phyloP scores from a whole-genome alignment of 768 basidiomycete genomes.

The Pleurotus tuber-regium region DNA sequence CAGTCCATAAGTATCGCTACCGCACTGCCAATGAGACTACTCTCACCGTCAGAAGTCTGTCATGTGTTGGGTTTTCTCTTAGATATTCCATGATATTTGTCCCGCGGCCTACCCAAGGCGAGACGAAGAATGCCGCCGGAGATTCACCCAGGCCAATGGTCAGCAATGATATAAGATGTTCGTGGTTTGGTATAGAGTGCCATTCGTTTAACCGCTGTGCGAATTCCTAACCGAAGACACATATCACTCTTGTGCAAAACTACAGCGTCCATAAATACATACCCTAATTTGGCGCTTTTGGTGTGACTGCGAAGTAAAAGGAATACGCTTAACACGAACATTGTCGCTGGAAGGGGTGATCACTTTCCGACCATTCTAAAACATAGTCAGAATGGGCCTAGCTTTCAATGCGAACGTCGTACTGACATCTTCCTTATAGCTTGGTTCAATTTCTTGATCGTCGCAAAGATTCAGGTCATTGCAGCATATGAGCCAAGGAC shows the following conservation, averaged over 20 bases:
- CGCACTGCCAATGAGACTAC: too few species aligned
- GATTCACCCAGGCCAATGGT: not conserved
- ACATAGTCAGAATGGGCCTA: not conserved
- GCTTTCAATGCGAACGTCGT: not conserved
- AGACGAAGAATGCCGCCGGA: not conserved
- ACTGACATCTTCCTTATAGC: not conserved
- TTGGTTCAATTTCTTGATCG: not conserved
- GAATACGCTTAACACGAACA: not conserved
- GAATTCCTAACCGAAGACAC: too few species aligned
- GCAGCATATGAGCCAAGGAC: not conserved
- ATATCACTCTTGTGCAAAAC: too few species aligned
- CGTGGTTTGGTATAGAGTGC: not conserved
- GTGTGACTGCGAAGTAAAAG: not conserved
- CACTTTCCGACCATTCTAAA: not conserved
- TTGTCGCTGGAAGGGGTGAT: not conserved
- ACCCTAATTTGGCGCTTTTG: conserved; percentile 4
- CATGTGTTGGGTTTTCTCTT: not conserved
- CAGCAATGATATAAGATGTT: not conserved
- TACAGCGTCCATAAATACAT: too few species aligned
- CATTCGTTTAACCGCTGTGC: conserved; percentile 6
- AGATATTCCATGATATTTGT: conserved; percentile 5
- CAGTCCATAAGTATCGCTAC: too few species aligned
- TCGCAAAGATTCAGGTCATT: not conserved
- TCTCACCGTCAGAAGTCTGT: conserved; percentile 1
- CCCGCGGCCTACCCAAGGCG: conserved; percentile 3